Evolutionary conservation across 2,329 filamentous ascomycete genomes (phyloP).

Genomic region (Ophiostoma angusticollis): DNA sequence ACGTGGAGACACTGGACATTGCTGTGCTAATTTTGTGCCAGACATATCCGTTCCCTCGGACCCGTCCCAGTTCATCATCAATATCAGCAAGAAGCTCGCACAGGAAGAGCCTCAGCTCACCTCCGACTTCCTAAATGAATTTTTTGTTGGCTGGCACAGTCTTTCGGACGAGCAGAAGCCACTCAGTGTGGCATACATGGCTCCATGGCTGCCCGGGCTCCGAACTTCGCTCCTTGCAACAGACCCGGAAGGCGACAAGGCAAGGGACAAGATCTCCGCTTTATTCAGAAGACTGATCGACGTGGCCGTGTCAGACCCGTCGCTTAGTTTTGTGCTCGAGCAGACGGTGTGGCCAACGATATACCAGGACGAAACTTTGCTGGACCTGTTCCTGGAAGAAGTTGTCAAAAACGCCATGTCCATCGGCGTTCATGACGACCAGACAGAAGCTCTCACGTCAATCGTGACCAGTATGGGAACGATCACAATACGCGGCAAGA

Average conservation of each 20-base stretch:
- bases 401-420: slow-evolving; percentile 49
- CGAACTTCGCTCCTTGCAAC: slow-evolving; percentile 45
- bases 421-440: slow-evolving; percentile 44
- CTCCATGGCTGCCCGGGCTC: slow-evolving; percentile 52
- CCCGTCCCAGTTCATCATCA: slow-evolving; percentile 50
- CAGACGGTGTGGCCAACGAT: slow-evolving; percentile 54
- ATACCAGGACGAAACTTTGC: slow-evolving; percentile 48
- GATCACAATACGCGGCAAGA: slow-evolving; percentile 50
- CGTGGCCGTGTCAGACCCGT: slow-evolving; percentile 47
- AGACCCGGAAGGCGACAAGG: slow-evolving; percentile 52
- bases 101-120: slow-evolving; percentile 53
- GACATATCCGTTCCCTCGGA: slow-evolving; percentile 52
- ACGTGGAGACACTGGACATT: too few relatives aligned
- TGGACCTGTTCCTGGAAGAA: slow-evolving; percentile 57
- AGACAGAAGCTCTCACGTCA: slow-evolving; percentile 47
- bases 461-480: slow-evolving; percentile 52
- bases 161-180: slow-evolving; percentile 55
- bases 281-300: slow-evolving; percentile 57
- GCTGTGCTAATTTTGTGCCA: slow-evolving; percentile 20
- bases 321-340: slow-evolving; percentile 47
- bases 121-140: slow-evolving; percentile 58
- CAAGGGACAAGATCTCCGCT: slow-evolving; percentile 48
- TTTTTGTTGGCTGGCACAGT: slow-evolving; percentile 60
- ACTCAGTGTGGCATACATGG: slow-evolving; percentile 55
- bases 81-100: slow-evolving; percentile 52